These are phyloP conservation scores for Furcasterigmium furcatum DNA, from an alignment of 2,329 filamentous ascomycete species.

Conservation along the genomic window DNA sequence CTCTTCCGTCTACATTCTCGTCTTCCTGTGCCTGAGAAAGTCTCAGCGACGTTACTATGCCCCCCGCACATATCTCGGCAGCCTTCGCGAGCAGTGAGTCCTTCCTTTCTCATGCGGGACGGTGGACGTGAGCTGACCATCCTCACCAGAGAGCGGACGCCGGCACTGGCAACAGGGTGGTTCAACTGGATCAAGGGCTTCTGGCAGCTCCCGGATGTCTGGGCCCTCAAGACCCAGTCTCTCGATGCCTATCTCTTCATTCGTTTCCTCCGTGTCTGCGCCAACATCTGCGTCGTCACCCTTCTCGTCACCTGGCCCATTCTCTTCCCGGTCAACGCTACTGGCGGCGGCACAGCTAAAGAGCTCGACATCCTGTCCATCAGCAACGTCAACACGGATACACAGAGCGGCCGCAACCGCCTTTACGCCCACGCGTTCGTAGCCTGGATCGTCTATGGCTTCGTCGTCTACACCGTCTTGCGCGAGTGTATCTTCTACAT, in stretches of 20 bases:
- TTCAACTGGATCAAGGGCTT: constrained; percentile 63
- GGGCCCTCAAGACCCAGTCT: constrained; percentile 79
- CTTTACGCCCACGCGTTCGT: constrained; percentile 82
- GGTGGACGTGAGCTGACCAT: background rate
- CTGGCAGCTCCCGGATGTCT: constrained; percentile 65
- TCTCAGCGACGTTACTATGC: constrained; percentile 46
- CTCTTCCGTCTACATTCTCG: constrained; percentile 34
- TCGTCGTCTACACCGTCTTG: constrained; percentile 84
- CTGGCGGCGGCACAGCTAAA: constrained; percentile 61
- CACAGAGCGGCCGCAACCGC: constrained; percentile 52
- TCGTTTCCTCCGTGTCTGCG: constrained; percentile 75
- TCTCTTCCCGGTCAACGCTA: constrained; percentile 81
- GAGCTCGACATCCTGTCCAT: constrained; percentile 80
- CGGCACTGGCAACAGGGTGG: constrained; percentile 49
- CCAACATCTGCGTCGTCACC: constrained; percentile 78
- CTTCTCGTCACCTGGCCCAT: constrained; percentile 84
- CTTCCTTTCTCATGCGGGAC: background rate
- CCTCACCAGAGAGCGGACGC: constrained; percentile 49
- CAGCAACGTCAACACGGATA: constrained; percentile 63
- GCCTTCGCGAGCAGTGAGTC: constrained; percentile 34
- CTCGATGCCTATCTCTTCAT: constrained; percentile 84
- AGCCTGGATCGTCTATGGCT: constrained; percentile 80
- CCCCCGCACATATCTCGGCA: constrained; percentile 47
- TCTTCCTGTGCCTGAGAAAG: constrained; percentile 43
- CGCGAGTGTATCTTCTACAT: constrained; percentile 89